Percentiles rank a stretch among this genome's conserved stretches.
Evolutionary conservation across 345 rosid genomes (phyloP).

Genomic region (Triadica sebifera): DNA sequence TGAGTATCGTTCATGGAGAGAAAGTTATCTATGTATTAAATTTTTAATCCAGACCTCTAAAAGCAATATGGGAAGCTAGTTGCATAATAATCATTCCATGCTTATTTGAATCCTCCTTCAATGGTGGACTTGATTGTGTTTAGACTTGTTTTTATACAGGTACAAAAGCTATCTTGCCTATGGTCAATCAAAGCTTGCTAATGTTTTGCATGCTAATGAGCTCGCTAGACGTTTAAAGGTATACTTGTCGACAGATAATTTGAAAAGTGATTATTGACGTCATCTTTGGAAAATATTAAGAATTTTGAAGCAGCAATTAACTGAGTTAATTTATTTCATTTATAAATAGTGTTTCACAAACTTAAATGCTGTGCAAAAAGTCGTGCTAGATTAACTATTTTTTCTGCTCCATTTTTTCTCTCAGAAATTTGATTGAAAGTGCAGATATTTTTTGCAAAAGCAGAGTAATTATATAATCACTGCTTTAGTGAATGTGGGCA

Average conservation of each 20-base stretch:
- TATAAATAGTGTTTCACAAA: background rate
- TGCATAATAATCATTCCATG: background rate
- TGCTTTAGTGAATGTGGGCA: background rate
- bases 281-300: background rate
- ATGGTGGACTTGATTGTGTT: background rate
- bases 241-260: background rate
- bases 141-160: conserved; percentile 29
- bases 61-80: background rate
- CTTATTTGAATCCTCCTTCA: background rate
- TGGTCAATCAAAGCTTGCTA: conserved; percentile 70
- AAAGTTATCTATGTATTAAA: background rate
- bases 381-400: background rate
- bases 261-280: background rate
- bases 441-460: background rate
- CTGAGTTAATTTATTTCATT: background rate
- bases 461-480: background rate
- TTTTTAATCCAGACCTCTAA: background rate
- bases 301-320: background rate
- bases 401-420: background rate
- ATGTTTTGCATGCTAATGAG: conserved; percentile 86
- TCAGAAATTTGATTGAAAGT: background rate
- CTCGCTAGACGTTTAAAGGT: conserved; percentile 71
- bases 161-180: conserved; percentile 44
- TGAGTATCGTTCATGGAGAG: background rate
- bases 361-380: background rate